phyloP scores from a whole-genome alignment of 768 basidiomycete genomes.

The Hortiboletus campestris region DNA sequence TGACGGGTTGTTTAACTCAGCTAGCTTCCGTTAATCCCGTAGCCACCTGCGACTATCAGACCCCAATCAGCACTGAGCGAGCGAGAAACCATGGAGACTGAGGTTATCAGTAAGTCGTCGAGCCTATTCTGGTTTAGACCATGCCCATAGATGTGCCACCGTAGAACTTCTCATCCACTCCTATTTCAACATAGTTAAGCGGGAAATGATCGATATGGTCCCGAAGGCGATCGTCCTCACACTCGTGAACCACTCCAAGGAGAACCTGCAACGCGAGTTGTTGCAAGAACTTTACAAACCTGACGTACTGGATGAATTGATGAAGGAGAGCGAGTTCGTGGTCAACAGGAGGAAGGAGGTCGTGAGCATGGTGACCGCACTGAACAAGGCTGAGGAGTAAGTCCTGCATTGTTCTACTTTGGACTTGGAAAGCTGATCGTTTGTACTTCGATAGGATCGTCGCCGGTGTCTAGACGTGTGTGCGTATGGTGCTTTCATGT shows the following conservation, averaged over 20 bases:
- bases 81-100: constrained; percentile 96
- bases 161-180: constrained; percentile 93
- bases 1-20: constrained; percentile 13
- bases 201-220: constrained; percentile 99
- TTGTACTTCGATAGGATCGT: constrained; percentile 46
- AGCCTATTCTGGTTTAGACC: background rate
- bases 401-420: constrained; percentile 35
- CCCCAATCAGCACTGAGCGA: constrained; percentile 91
- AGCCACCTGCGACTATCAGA: constrained; percentile 84
- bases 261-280: constrained; percentile 90
- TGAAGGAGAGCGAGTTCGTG: constrained; percentile 93
- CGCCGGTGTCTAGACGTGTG: constrained; percentile 49
- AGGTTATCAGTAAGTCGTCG: constrained; percentile 90
- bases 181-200: constrained; percentile 97
- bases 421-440: constrained; percentile 10
- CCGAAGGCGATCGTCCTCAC: constrained; percentile 93
- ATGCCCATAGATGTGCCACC: constrained; percentile 1
- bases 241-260: constrained; percentile 90
- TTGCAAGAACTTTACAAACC: constrained; percentile 96
- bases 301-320: constrained; percentile 89
- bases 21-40: constrained; percentile 3
- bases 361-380: constrained; percentile 85
- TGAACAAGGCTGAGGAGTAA: constrained; percentile 98
- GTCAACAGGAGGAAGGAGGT: constrained; percentile 92
- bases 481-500: constrained; percentile 3